Conservation (phyloP, 116 monocot genomes). For the Thalassia testudinum region DNA sequence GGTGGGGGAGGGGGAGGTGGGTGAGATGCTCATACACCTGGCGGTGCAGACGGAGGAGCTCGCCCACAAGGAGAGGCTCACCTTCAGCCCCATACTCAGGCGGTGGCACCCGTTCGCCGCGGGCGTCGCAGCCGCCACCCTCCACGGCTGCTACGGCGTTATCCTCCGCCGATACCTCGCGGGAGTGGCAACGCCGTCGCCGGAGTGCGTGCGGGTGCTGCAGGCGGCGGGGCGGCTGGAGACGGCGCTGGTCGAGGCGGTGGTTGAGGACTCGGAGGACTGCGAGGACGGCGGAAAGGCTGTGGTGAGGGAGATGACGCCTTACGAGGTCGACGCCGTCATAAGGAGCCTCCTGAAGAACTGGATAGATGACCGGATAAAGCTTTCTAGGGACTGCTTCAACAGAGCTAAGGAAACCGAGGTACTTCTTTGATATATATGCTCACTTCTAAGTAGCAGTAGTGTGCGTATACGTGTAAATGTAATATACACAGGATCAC, state of each 20-base stretch:
- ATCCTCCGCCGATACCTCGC: slow-evolving; percentile 65
- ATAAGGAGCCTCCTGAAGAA: slow-evolving; percentile 36
- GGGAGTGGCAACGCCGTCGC: slow-evolving; percentile 26
- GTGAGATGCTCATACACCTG: slow-evolving; percentile 29
- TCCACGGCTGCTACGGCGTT: slow-evolving; percentile 73
- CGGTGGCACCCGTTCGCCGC: slow-evolving; percentile 41
- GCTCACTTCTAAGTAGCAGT: too few species aligned
- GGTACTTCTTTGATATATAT: slow-evolving; percentile 20
- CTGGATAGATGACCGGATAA: slow-evolving; percentile 69
- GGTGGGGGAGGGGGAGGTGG: background rate
- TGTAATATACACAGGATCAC: too few species aligned
- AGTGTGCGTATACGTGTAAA: too few species aligned
- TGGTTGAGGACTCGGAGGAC: slow-evolving; percentile 69
- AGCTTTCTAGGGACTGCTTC: slow-evolving; percentile 47
- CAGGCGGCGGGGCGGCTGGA: slow-evolving; percentile 66
- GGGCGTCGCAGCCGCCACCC: slow-evolving; percentile 49
- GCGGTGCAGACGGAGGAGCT: slow-evolving; percentile 52
- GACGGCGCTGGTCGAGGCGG: slow-evolving; percentile 67
- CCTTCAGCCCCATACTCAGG: slow-evolving; percentile 45
- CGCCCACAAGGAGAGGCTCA: slow-evolving; percentile 38
- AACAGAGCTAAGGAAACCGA: slow-evolving; percentile 68
- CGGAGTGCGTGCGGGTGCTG: slow-evolving; percentile 45
- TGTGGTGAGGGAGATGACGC: slow-evolving; percentile 67
- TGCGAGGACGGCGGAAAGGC: slow-evolving; percentile 76
- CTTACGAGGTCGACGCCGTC: slow-evolving; percentile 69